Percentiles rank a stretch among this genome's conserved stretches.
Conservation (phyloP, 2,329 filamentous ascomycete genomes). For the Zasmidium cellare region DNA sequence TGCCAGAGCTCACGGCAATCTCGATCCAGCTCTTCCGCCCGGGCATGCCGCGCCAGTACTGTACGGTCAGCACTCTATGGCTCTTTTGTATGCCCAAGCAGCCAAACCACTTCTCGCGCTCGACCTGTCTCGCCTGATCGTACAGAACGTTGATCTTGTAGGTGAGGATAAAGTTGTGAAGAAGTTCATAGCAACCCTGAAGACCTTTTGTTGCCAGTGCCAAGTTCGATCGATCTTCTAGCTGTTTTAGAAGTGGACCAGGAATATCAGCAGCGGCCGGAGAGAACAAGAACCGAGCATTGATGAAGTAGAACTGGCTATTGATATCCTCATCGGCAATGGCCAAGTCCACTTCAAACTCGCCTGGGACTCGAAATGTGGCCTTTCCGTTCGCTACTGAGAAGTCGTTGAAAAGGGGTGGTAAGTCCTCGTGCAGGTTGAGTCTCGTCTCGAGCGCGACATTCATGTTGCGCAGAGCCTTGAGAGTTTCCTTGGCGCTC, state of each 20-base stretch:
- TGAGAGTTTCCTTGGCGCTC: constrained; percentile 69
- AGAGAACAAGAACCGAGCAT: constrained; percentile 79
- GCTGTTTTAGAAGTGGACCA: constrained; percentile 61
- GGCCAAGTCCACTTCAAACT: constrained; percentile 92
- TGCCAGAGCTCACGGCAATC: constrained; percentile 73
- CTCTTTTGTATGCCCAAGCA: constrained; percentile 75
- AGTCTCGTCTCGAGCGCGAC: constrained; percentile 78
- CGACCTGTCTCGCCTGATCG: constrained; percentile 72
- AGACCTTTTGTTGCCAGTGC: constrained; percentile 70
- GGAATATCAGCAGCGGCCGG: constrained; percentile 64
- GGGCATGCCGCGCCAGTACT: constrained; percentile 79
- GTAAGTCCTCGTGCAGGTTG: constrained; percentile 82
- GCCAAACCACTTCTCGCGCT: constrained; percentile 72
- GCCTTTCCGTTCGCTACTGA: constrained; percentile 81
- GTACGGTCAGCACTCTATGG: constrained; percentile 78
- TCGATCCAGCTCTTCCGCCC: constrained; percentile 87
- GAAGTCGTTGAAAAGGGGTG: constrained; percentile 74
- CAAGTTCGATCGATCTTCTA: constrained; percentile 73
- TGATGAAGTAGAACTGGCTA: constrained; percentile 90
- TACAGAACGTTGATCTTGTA: constrained; percentile 84
- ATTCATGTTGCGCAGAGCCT: constrained; percentile 77
- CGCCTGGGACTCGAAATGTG: constrained; percentile 77
- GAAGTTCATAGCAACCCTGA: constrained; percentile 75
- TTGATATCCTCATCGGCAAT: constrained; percentile 81
- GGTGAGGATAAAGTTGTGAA: constrained; percentile 85